Evolutionary conservation across 257 asterid species (phyloP), one percentile per base, ranked within the genome.

Genomic region (Paraleonurus japonicus): DNA sequence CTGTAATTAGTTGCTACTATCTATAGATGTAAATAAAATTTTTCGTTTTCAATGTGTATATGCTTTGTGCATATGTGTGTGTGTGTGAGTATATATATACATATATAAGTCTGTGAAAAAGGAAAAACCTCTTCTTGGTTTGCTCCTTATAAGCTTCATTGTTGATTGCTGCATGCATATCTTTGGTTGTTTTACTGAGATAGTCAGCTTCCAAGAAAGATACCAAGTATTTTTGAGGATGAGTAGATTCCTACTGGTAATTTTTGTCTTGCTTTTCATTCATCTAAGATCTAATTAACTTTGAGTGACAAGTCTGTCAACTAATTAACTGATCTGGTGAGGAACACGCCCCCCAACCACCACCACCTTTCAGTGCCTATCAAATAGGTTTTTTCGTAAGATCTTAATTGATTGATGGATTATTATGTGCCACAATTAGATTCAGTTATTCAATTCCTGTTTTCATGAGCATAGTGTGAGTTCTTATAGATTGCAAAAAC

Each of bases 381-480:
- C 35, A 16, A 30, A 23, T 69, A 12, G 41, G 35, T 70, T 28
- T 54, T 47, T n/a, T 65, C 13, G 48, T 53, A 59, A 64, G 62
- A 63, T 60, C 65, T 23, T 37, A 50, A 63, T 61, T 53, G 65
- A 30, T 61, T 69, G 47, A 22, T 41, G 67, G 50, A 66, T 30
- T 65, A 54, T 55, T 41, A 55, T 35, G 45, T 60, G 39, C 64
- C 65, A 43, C 72, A 37, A 27, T 4, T 65, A 16, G 32, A 65
- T 20, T 59, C 23, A 68, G 72, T 62, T 39, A 26, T 71, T 74
- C 53, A 26, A 22, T 23, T 75, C 48, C 60, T 64, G 67, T 37
- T 77, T 69, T 58, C 51, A 43, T 23, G 73, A 50, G 75, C 81
- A 59, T 43, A 39, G 73, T 67, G 70, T 53, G 76, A 59, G 64